phyloP scores from a whole-genome alignment of 768 basidiomycete genomes.

The Phanerodontia chrysosporium region DNA sequence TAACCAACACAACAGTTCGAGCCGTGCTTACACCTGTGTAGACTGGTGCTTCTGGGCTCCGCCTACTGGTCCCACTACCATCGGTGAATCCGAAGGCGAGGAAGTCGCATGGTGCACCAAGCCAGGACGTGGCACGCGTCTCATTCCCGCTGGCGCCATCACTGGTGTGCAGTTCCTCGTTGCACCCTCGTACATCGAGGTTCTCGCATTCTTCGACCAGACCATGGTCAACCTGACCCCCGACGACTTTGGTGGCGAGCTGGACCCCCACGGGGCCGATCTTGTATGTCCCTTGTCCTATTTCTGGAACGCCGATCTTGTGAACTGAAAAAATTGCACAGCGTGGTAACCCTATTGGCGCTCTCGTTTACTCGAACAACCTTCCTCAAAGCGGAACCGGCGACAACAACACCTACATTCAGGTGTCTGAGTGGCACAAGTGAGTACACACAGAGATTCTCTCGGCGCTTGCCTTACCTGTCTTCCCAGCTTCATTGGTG shows the following conservation, averaged over 20 bases:
- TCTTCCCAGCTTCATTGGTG: constrained; percentile 65
- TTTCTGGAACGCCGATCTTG: too few species aligned
- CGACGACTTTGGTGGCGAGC: constrained; percentile 69
- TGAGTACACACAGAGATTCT: constrained; percentile 2
- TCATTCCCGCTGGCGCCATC: constrained; percentile 63
- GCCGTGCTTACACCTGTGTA: constrained; percentile 26
- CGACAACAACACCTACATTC: constrained; percentile 1
- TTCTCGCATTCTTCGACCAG: constrained; percentile 66
- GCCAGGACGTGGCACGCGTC: constrained; percentile 62
- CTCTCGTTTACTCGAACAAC: constrained; percentile 58
- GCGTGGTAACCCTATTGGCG: constrained; percentile 80
- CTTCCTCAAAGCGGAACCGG: constrained; percentile 19
- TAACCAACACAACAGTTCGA: not conserved
- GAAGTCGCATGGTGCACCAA: constrained; percentile 80
- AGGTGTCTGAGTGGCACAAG: constrained; percentile 1
- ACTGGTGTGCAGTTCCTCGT: constrained; percentile 59
- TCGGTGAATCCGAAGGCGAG: constrained; percentile 64
- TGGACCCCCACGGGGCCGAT: constrained; percentile 76
- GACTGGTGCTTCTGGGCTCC: constrained; percentile 74
- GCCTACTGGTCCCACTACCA: constrained; percentile 40
- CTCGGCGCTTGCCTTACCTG: not conserved
- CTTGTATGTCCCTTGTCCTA: constrained; percentile 18
- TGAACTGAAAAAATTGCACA: too few species aligned
- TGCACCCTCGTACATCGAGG: constrained; percentile 56
- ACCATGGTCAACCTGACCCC: constrained; percentile 45